Percentiles rank a stretch among this genome's conserved stretches.
Evolutionary conservation across 2,329 filamentous ascomycete species (phyloP).

Genomic region (Pseudocercospora crystallina): DNA sequence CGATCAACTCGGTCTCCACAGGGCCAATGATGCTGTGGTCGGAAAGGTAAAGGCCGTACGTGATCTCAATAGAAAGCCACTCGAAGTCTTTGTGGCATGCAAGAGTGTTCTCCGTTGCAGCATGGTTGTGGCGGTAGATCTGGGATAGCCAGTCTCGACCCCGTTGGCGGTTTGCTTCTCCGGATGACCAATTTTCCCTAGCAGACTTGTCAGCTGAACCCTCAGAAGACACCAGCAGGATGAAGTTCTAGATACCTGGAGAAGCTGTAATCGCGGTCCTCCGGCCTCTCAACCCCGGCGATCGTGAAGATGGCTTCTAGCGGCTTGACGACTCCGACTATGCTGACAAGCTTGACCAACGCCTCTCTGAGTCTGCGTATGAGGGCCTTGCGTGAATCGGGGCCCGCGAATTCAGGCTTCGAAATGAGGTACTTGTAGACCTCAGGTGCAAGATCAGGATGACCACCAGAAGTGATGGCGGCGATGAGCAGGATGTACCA

Average conservation of each 20-base stretch:
- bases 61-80: slow-evolving; percentile 57
- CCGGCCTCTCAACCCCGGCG: slow-evolving; percentile 49
- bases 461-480: slow-evolving; percentile 51
- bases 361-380: slow-evolving; percentile 57
- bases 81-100: slow-evolving; percentile 49
- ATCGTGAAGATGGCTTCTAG: slow-evolving; percentile 62
- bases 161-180: slow-evolving; percentile 54
- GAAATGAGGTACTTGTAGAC: slow-evolving; percentile 58
- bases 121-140: slow-evolving; percentile 55
- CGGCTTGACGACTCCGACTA: slow-evolving; percentile 64
- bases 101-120: slow-evolving; percentile 40
- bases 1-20: slow-evolving; percentile 56
- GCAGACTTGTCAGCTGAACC: background rate
- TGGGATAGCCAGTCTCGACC: slow-evolving; percentile 58
- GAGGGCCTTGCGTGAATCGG: slow-evolving; percentile 48
- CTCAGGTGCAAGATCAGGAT: slow-evolving; percentile 53
- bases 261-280: slow-evolving; percentile 58
- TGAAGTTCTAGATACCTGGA: slow-evolving; percentile 41
- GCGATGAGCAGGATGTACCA: slow-evolving; percentile 44
- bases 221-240: no score
- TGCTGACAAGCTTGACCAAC: slow-evolving; percentile 57
- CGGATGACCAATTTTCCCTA: slow-evolving; percentile 58
- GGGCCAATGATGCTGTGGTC: slow-evolving; percentile 56
- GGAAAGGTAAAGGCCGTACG: slow-evolving; percentile 59
- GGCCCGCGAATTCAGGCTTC: slow-evolving; percentile 47